Evolutionary conservation across 1,284 basidiomycete genomes (phyloP), one percentile per base, ranked within the genome.

Genomic region (Heterobasidion irregulare): DNA sequence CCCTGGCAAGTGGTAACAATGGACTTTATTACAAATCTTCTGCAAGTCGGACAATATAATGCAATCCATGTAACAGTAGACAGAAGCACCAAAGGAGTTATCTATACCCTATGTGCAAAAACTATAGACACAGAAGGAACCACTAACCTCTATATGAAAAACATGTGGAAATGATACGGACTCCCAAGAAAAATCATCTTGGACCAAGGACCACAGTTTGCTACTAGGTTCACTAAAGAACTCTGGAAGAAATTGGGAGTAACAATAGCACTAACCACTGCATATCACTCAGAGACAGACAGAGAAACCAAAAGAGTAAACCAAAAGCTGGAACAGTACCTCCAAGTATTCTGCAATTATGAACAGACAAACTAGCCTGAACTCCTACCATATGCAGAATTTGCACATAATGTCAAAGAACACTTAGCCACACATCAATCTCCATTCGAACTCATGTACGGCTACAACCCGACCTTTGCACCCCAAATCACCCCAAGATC

Each of bases 301-400:
- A 33, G 52, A 47, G 53, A 64, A 46, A 58, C 56, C 4, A 56
- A 62, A 52, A 19, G 55, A 0, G 47, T 55, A 7, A 61, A 62
- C 43, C 57, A 59, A 51, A 47, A 55, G 35, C 18, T 61, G 1
- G 53, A 61, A 38, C 19, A 43, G 18, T 54, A 50, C 19, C 47
- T 62, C 0, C 43, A 44, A 2, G 51, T 50, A 2, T 58, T 58
- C 52, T 59, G 56, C 36, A 47, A 35, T 13, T 13, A n/a, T 43
- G 19, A 56, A 18, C 53, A 51, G 15, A 34, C 54, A n/a, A 45
- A 58, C 12, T 61, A 59, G 59, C 36, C 33, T 0, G 7, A 56
- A 15, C 44, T 15, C 10, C 45, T 62, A 0, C 35, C 43, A 0
- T 13, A 47, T 2, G 55, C 55, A 2, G 52, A 56, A 19, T 62